These are phyloP conservation scores for Pythium rishiriense DNA, from an alignment of 352 stramenopile species.

Conservation along the genomic window DNA sequence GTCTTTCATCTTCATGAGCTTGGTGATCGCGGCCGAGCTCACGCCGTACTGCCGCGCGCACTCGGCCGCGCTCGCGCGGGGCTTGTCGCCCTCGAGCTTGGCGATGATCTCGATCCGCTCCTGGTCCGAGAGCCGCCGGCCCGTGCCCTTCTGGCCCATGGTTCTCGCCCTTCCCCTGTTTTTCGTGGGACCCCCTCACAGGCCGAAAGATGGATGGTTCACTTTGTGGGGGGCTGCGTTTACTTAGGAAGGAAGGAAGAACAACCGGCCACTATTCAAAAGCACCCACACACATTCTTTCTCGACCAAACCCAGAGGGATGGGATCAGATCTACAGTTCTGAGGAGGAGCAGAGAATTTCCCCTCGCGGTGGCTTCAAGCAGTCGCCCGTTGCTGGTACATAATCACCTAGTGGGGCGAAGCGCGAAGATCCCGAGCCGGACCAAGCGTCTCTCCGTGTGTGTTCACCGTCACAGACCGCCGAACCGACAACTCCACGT, in stretches of 20 bases:
- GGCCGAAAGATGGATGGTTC: constrained; percentile 21
- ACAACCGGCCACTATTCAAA: constrained; percentile 2
- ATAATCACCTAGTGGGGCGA: too few relatives aligned
- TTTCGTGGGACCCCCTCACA: neutral
- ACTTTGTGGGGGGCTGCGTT: constrained; percentile 18
- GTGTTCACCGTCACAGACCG: neutral
- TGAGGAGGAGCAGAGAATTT: neutral
- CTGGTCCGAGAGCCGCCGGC: constrained; percentile 67
- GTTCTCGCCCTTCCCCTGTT: neutral
- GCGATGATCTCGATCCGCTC: constrained; percentile 80
- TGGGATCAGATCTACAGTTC: constrained; percentile 6
- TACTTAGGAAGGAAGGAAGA: constrained; percentile 13
- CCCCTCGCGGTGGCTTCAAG: constrained; percentile 9
- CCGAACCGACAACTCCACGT: too few relatives aligned
- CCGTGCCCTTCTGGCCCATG: constrained; percentile 41
- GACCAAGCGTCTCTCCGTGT: neutral
- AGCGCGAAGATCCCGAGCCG: neutral
- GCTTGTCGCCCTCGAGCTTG: constrained; percentile 53
- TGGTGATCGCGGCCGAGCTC: constrained; percentile 71
- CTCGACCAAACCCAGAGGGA: constrained; percentile 17
- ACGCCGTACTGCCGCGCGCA: constrained; percentile 68
- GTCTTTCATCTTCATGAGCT: constrained; percentile 74
- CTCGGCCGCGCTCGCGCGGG: constrained; percentile 52
- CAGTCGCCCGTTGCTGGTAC: neutral
- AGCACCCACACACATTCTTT: too few relatives aligned